These are phyloP conservation scores for Globisporangium rhizosaccharum DNA, from an alignment of 352 stramenopile genomes.

Conservation along the genomic window DNA sequence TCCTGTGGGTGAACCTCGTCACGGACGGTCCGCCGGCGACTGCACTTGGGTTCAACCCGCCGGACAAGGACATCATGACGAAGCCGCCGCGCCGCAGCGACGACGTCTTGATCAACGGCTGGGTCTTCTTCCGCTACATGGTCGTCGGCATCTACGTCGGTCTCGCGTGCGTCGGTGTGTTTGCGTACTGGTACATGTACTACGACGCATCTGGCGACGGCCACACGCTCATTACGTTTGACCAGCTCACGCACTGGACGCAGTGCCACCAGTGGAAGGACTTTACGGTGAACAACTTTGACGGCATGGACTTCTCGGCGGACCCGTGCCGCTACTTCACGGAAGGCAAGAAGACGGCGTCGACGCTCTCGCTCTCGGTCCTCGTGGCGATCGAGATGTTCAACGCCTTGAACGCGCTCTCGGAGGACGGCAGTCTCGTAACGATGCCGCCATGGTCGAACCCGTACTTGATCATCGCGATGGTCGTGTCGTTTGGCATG, in stretches of 20 bases:
- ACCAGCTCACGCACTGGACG: conserved; percentile 88
- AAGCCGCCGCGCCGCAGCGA: conserved; percentile 92
- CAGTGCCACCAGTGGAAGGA: conserved; percentile 89
- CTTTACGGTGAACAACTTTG: conserved; percentile 90
- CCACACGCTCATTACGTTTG: conserved; percentile 88
- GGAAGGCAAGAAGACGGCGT: conserved; percentile 88
- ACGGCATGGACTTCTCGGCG: conserved; percentile 85
- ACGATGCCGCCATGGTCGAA: conserved; percentile 93
- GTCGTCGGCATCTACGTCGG: conserved; percentile 94
- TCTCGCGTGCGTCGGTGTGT: conserved; percentile 88
- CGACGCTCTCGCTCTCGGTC: conserved; percentile 91
- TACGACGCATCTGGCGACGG: conserved; percentile 88
- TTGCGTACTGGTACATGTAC: conserved; percentile 94
- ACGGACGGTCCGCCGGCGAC: conserved; percentile 98
- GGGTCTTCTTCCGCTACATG: conserved; percentile 97
- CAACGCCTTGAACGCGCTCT: conserved; percentile 93
- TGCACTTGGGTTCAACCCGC: conserved; percentile 98
- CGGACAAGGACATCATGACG: conserved; percentile 97
- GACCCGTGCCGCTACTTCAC: conserved; percentile 93
- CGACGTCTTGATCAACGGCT: conserved; percentile 97
- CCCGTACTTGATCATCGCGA: conserved; percentile 91
- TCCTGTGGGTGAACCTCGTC: conserved; percentile 99
- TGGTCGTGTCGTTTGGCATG: conserved; percentile 90
- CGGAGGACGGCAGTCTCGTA: conserved; percentile 88
- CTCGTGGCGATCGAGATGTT: conserved; percentile 96